Percentiles rank a stretch among this genome's conserved stretches.
Conservation (phyloP, 1,284 basidiomycete species). For the Cutaneotrichosporon cyanovorans region DNA sequence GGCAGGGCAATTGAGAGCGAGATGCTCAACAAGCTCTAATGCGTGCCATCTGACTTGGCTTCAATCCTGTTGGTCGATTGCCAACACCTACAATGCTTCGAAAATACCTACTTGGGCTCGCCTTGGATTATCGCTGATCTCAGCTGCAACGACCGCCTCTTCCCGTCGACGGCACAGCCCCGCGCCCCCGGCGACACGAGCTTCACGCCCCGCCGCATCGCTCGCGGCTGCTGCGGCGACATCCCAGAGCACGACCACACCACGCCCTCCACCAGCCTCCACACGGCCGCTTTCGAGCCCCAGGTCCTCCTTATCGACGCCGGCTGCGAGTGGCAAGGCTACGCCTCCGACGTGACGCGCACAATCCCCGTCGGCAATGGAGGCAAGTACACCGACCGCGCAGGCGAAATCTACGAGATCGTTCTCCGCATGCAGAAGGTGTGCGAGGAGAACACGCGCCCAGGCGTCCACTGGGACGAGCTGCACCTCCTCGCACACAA, state of each 20-base stretch:
- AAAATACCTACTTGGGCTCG: no score
- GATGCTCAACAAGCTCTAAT: no score
- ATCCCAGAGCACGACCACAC: slow-evolving; percentile 28
- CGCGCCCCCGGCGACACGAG: slow-evolving; percentile 32
- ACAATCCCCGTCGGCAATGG: slow-evolving; percentile 63
- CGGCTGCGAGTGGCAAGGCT: slow-evolving; percentile 73
- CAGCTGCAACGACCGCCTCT: slow-evolving; percentile 45
- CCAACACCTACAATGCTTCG: no score
- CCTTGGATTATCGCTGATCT: slow-evolving; percentile 3
- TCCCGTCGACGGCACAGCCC: slow-evolving; percentile 33
- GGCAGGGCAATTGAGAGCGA: no score
- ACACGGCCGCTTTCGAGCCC: slow-evolving; percentile 47
- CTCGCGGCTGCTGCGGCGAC: slow-evolving; percentile 40
- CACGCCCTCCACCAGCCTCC: slow-evolving; percentile 14
- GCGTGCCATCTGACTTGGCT: no score
- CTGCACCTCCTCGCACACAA: slow-evolving; percentile 74
- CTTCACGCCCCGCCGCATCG: slow-evolving; percentile 26
- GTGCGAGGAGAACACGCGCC: slow-evolving; percentile 56
- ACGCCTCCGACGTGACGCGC: slow-evolving; percentile 44
- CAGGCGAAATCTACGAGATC: slow-evolving; percentile 69
- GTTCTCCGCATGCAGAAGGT: slow-evolving; percentile 76
- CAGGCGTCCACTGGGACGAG: slow-evolving; percentile 75
- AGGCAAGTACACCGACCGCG: slow-evolving; percentile 72
- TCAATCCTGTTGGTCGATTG: no score
- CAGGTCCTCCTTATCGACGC: slow-evolving; percentile 86